A percentile compares a stretch with the other conserved stretches of the same genome.
These are phyloP conservation scores for Arthrocladium fulminans DNA, from an alignment of 2,329 filamentous ascomycete species.

Conservation along the genomic window DNA sequence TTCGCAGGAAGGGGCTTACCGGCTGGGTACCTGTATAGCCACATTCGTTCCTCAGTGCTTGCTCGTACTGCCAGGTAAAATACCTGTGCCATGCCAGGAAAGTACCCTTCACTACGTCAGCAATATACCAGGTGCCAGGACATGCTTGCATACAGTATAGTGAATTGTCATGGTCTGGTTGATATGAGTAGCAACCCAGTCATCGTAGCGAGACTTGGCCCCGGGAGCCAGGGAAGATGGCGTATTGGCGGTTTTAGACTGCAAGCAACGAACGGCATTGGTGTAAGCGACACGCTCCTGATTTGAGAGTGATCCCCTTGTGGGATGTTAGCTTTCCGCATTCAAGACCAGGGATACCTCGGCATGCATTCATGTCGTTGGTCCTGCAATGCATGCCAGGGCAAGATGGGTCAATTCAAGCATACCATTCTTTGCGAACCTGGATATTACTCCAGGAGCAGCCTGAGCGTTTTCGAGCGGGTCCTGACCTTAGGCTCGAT, in stretches of 20 bases:
- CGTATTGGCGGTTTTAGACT: constrained; percentile 30
- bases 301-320: constrained; percentile 22
- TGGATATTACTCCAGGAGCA: not conserved
- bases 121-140: too few species aligned
- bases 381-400: too few species aligned
- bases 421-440: not conserved
- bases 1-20: too few species aligned
- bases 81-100: constrained; percentile 32
- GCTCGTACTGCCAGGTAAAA: constrained; percentile 28
- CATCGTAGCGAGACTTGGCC: constrained; percentile 41
- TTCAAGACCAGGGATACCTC: constrained; percentile 10
- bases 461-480: too few species aligned
- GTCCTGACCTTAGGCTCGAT: too few species aligned
- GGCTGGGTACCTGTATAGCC: constrained; percentile 31
- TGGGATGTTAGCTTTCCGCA: too few species aligned
- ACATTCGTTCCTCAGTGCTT: constrained; percentile 29
- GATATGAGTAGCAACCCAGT: constrained; percentile 44
- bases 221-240: constrained; percentile 33
- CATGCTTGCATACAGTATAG: too few species aligned
- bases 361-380: not conserved
- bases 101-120: constrained; percentile 24
- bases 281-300: constrained; percentile 29
- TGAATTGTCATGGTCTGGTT: constrained; percentile 41
- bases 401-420: too few species aligned
- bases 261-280: constrained; percentile 39